phyloP scores from a whole-genome alignment of 768 basidiomycete species.

The Phlebiopsis flavidoalba region DNA sequence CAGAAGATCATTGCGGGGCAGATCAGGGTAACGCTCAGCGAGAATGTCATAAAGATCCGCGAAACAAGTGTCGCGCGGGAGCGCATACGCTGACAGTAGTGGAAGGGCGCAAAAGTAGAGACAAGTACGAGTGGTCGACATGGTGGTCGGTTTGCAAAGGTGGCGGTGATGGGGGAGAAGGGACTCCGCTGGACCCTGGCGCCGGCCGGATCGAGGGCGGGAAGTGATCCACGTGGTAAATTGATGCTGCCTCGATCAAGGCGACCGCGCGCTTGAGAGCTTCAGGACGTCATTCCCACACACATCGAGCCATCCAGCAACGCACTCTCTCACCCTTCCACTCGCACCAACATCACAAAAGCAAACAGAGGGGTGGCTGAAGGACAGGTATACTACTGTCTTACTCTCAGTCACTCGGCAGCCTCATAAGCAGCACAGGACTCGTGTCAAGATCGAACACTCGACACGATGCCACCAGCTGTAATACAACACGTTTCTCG shows the following conservation, averaged over 20 bases:
- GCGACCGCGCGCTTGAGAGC: background rate
- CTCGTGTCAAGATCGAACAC: background rate
- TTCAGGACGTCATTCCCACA: background rate
- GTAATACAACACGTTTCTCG: constrained; percentile 7
- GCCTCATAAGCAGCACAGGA: too few species aligned
- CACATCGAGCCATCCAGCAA: background rate
- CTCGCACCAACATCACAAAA: background rate
- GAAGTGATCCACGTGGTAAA: background rate
- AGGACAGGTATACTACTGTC: too few species aligned
- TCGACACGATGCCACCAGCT: constrained; percentile 9
- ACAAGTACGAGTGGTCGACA: constrained; percentile 51
- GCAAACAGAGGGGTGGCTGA: too few species aligned
- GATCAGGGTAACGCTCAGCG: constrained; percentile 38
- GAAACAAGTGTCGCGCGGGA: constrained; percentile 35
- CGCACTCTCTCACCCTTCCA: background rate
- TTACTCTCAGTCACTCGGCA: too few species aligned
- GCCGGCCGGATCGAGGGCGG: background rate
- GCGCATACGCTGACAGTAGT: constrained; percentile 46
- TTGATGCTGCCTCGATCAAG: background rate
- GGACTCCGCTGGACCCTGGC: too few species aligned
- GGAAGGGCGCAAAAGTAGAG: constrained; percentile 58
- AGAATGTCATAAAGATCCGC: constrained; percentile 39
- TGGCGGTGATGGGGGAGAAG: background rate
- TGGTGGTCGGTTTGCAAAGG: constrained; percentile 17
- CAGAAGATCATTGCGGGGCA: constrained; percentile 36